A percentile compares a stretch with the other conserved stretches of the same genome.
phyloP scores from a whole-genome alignment of 2,329 filamentous ascomycete genomes.

The Diaporthe citriasiana region DNA sequence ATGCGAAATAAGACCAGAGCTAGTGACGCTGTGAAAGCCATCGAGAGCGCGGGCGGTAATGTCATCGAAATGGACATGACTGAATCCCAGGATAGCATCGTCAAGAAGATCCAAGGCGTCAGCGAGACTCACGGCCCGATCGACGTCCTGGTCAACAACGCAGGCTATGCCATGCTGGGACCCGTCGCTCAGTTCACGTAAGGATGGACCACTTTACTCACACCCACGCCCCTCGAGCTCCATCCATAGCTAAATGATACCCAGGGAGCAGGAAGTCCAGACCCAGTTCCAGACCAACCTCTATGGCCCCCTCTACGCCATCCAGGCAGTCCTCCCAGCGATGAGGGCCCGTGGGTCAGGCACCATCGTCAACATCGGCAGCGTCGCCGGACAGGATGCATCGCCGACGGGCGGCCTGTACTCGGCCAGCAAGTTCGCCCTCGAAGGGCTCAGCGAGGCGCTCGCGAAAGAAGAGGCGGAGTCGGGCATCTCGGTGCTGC shows the following conservation, averaged over 20 bases:
- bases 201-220: background rate
- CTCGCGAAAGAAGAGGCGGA: background rate
- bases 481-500: conserved; percentile 52
- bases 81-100: conserved; percentile 48
- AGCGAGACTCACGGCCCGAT: conserved; percentile 45
- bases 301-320: conserved; percentile 49
- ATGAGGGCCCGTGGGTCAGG: background rate
- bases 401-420: background rate
- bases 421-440: background rate
- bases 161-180: conserved; percentile 43
- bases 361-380: background rate
- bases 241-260: background rate
- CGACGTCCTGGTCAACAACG: conserved; percentile 51
- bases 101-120: conserved; percentile 45
- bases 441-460: background rate
- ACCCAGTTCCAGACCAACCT: conserved; percentile 49
- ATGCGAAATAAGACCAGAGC: conserved; percentile 49
- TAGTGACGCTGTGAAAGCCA: conserved; percentile 46
- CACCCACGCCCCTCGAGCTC: background rate
- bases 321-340: conserved; percentile 48
- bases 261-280: conserved; percentile 47
- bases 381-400: background rate
- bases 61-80: conserved; percentile 51
- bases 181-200: conserved; percentile 29
- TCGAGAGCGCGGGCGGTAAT: conserved; percentile 48